Percentiles rank a stretch among this genome's conserved stretches.
Evolutionary conservation across 2,329 filamentous ascomycete species (phyloP).

Genomic region (Neofusicoccum laricinum): DNA sequence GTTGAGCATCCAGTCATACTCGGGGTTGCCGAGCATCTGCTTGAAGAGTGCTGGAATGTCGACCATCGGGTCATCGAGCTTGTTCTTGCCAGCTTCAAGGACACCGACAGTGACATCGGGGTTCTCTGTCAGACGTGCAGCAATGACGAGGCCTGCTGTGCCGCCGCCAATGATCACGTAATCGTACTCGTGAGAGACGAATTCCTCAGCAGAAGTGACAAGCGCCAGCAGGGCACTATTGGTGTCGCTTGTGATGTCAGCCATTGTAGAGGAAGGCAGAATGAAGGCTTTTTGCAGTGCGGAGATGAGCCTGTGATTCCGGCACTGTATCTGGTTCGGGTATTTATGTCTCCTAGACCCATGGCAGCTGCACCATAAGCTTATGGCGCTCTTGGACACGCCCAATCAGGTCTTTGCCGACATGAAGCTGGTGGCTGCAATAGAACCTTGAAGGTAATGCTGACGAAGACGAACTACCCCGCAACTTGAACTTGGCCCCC

Average conservation of each 20-base stretch:
- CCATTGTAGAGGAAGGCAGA: neutral
- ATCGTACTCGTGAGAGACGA: neutral
- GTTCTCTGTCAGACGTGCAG: constrained; percentile 26
- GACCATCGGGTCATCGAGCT: constrained; percentile 29
- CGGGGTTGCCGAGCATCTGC: constrained; percentile 21
- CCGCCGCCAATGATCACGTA: constrained; percentile 20
- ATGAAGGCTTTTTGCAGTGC: too few relatives aligned
- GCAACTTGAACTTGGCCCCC: too few relatives aligned
- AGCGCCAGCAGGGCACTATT: constrained; percentile 21
- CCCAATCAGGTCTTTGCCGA: too few relatives aligned
- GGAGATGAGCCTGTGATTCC: too few relatives aligned
- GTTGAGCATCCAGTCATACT: constrained; percentile 36
- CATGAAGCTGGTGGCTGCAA: too few relatives aligned
- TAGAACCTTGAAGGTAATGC: too few relatives aligned
- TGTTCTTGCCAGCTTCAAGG: constrained; percentile 21
- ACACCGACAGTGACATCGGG: constrained; percentile 21
- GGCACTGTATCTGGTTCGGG: too few relatives aligned
- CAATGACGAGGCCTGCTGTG: constrained; percentile 19
- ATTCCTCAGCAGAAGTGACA: neutral
- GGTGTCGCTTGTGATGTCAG: neutral
- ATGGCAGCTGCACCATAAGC: too few relatives aligned
- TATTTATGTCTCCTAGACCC: too few relatives aligned
- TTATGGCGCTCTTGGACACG: too few relatives aligned
- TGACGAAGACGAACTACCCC: too few relatives aligned
- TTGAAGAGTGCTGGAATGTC: constrained; percentile 13